Evolutionary conservation across 2,329 filamentous ascomycete species (phyloP), one percentile per base, ranked within the genome.

Genomic region (Cordyceps militaris): DNA sequence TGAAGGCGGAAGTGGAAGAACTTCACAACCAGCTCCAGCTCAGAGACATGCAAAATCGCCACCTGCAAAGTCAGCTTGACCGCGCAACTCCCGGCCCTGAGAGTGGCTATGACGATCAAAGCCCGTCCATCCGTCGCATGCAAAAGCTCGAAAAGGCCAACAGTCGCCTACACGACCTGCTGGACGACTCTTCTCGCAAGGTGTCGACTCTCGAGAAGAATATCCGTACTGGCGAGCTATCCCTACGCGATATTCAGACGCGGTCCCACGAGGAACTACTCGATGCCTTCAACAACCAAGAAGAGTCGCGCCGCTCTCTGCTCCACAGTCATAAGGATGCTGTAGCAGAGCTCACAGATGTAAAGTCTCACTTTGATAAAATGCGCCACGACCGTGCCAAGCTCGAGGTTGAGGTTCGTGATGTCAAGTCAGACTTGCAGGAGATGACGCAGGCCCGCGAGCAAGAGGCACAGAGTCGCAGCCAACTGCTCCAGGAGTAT

Each of bases 211-310:
- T 97, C 23, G 94, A 97, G 72, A 88, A 89, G 69, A 91, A 86
- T 60, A 87, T 97, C 58, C 88, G 87, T 59, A 89, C 87, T 36
- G 94, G 92, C 13, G 89, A 97, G 70, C 78, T 97, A 5, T 94
- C 91, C 0, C 78, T 97, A 44, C 88, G 91, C 50, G 93, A 97
- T 70, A 84, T 97, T 47, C 92, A 97, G 71, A 88, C 92, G 2
- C 92, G 89, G 69, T 96, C 91, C 6, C 91, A 97, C 65, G 92
- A 97, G 68, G 94, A 97, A 71, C 84, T 97, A 19, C 88, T 95
- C 62, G 91, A 97, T 62, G 80, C 96, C 40, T 86, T 97, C 68
- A 96, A 91, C 70, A 93, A 87, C 60, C 94, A 97, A 70, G 93
- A 97, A 70, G 87, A 96, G 61, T 91, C 91, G 28, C 84, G 94